Conservation (phyloP, 2,329 filamentous ascomycete genomes). For the Fusarium sulawesiense region DNA sequence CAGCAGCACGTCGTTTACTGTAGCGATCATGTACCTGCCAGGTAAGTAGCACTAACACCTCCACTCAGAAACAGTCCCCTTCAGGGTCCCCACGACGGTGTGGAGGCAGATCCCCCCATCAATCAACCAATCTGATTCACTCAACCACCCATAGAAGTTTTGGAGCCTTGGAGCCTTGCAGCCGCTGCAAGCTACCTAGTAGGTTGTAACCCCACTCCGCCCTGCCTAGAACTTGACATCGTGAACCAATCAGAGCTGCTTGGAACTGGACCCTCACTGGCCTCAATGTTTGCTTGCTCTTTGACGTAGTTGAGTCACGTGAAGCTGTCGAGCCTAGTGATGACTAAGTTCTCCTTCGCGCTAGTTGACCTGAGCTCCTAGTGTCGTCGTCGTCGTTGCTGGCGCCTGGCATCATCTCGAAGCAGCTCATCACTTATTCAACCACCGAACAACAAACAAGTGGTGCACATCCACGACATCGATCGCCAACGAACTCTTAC, state of each 20-base stretch:
- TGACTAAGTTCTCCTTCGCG: slow-evolving; percentile 43
- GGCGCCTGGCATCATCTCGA: slow-evolving; percentile 46
- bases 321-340: background rate
- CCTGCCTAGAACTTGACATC: background rate
- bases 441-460: slow-evolving; percentile 28
- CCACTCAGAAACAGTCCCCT: slow-evolving; percentile 9
- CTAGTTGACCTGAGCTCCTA: slow-evolving; percentile 41
- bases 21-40: slow-evolving; percentile 36
- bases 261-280: background rate
- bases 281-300: background rate
- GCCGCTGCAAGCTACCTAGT: background rate
- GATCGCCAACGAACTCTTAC: slow-evolving; percentile 7
- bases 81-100: slow-evolving; percentile 38
- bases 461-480: slow-evolving; percentile 20
- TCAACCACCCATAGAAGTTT: slow-evolving; percentile 27
- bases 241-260: slow-evolving; percentile 36
- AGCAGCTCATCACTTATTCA: slow-evolving; percentile 42
- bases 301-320: slow-evolving; percentile 34
- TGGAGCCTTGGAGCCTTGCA: slow-evolving; percentile 42
- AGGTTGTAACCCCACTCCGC: slow-evolving; percentile 26
- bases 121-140: slow-evolving; percentile 36
- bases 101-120: slow-evolving; percentile 32
- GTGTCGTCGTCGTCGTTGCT: slow-evolving; percentile 48
- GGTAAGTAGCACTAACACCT: slow-evolving; percentile 1
- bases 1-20: slow-evolving; percentile 8